Percentiles rank a stretch among this genome's conserved stretches.
These are phyloP conservation scores for Leccinellum luteum DNA, from an alignment of 768 basidiomycete species.

Conservation along the genomic window DNA sequence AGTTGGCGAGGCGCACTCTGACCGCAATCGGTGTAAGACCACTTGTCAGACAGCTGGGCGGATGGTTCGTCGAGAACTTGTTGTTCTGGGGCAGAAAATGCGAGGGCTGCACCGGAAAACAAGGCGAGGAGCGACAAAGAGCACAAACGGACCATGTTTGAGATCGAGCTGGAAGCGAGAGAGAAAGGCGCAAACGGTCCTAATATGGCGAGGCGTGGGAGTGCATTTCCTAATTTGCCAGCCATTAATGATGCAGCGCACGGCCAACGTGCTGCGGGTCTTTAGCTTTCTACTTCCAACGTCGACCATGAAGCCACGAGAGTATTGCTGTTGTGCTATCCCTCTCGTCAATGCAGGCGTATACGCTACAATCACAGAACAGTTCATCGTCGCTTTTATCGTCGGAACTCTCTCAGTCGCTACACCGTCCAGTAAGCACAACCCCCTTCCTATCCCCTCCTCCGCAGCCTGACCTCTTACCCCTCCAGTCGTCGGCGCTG, in stretches of 20 bases:
- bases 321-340: constrained; percentile 93
- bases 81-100: constrained; percentile 29
- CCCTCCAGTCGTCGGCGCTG: constrained; percentile 76
- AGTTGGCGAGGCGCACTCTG: constrained; percentile 27
- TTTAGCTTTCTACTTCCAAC: neutral
- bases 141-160: constrained; percentile 30
- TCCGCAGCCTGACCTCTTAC: constrained; percentile 11
- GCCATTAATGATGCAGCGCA: too few relatives aligned
- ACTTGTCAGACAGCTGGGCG: constrained; percentile 42
- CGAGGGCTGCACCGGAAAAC: constrained; percentile 24
- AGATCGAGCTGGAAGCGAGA: constrained; percentile 10
- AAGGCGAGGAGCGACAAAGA: constrained; percentile 29
- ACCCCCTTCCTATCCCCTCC: constrained; percentile 1
- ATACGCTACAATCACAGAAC: constrained; percentile 75
- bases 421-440: constrained; percentile 74
- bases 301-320: constrained; percentile 63
- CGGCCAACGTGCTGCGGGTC: neutral
- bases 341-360: constrained; percentile 90
- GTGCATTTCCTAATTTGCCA: neutral
- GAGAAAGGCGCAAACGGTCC: constrained; percentile 22
- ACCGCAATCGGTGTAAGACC: constrained; percentile 80
- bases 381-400: constrained; percentile 62
- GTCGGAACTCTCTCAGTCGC: constrained; percentile 73
- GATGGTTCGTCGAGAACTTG: constrained; percentile 28
- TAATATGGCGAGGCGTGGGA: constrained; percentile 21